Evolutionary conservation across 2,329 filamentous ascomycete species (phyloP).

Genomic region (Penicillium sp.): DNA sequence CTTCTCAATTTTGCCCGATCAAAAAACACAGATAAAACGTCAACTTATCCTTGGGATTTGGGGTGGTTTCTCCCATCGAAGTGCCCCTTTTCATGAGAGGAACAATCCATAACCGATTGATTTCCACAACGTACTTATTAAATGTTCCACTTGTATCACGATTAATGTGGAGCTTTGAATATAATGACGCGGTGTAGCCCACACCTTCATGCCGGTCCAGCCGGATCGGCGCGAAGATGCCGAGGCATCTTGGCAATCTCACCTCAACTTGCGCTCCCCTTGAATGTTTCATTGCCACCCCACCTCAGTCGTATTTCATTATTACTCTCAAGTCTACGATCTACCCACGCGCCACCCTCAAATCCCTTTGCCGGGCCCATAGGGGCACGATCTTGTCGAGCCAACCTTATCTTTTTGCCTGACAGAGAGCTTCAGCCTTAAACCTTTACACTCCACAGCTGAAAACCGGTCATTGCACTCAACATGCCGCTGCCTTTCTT

Average conservation of each 20-base stretch:
- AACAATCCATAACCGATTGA: too few relatives aligned
- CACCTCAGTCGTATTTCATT: neutral
- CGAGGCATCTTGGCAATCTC: neutral
- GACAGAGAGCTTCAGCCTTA: neutral
- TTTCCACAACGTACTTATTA: neutral
- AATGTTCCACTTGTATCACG: neutral
- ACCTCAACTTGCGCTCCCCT: neutral
- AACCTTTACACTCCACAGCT: neutral
- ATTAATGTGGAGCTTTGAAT: neutral
- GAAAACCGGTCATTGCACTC: neutral
- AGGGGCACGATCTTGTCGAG: neutral
- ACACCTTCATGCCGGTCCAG: neutral
- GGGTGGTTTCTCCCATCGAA: neutral
- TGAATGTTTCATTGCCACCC: neutral
- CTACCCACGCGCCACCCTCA: neutral
- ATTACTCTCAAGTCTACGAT: neutral
- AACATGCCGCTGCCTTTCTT: neutral
- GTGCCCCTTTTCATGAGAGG: neutral
- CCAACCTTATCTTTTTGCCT: neutral
- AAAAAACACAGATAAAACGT: neutral
- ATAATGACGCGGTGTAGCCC: neutral
- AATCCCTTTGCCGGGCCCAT: neutral
- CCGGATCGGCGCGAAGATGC: neutral
- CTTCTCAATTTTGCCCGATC: neutral
- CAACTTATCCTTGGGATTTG: neutral